Percentiles rank a stretch among this genome's conserved stretches.
These are phyloP conservation scores for Microbotryomycetes sp. DNA, from an alignment of 1,284 basidiomycete genomes.

Conservation along the genomic window DNA sequence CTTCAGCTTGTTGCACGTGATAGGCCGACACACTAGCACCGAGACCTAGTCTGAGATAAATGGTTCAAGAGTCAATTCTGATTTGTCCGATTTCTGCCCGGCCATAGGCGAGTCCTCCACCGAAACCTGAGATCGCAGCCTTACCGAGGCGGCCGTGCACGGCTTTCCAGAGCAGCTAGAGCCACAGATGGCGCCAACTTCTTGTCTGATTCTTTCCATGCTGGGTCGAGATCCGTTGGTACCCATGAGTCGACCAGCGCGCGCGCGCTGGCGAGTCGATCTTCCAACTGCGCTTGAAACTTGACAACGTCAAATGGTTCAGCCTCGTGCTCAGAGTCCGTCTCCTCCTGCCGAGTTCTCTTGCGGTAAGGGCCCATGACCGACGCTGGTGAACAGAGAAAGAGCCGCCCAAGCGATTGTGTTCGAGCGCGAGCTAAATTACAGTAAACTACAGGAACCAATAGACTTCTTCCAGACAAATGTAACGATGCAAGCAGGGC, in stretches of 20 bases:
- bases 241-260: constrained; percentile 8
- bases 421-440: no score
- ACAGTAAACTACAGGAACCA: no score
- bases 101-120: no score
- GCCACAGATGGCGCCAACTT: not conserved
- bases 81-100: not conserved
- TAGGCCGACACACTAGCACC: constrained; percentile 6
- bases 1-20: constrained; percentile 19
- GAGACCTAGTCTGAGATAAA: constrained; percentile 12
- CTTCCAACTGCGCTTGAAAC: constrained; percentile 17
- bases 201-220: not conserved
- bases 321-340: not conserved
- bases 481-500: no score
- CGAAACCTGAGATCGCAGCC: not conserved
- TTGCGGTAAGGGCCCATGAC: not conserved
- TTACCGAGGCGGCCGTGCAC: constrained; percentile 12
- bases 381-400: not conserved
- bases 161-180: constrained; percentile 8
- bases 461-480: no score
- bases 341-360: not conserved
- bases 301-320: constrained; percentile 10
- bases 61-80: not conserved
- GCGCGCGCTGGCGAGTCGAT: not conserved
- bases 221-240: not conserved
- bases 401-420: no score